Evolutionary conservation across 768 basidiomycete species (phyloP).

Genomic region (Pulveroboletus ravenelii): DNA sequence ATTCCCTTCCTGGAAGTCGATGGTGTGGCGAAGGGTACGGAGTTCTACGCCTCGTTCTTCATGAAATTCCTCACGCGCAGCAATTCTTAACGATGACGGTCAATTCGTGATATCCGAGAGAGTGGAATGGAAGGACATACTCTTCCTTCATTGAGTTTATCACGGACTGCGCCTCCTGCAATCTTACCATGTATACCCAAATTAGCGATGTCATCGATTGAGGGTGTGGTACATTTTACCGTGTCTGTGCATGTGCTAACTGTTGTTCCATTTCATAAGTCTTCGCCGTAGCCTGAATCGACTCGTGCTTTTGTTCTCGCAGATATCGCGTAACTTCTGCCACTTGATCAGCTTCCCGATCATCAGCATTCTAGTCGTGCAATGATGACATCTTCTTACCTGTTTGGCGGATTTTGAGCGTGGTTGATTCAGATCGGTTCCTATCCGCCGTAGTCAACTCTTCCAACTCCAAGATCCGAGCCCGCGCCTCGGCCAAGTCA

Average conservation of each 20-base stretch:
- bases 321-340: constrained; percentile 21
- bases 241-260: constrained; percentile 17
- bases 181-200: constrained; percentile 10
- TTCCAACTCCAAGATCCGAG: constrained; percentile 38
- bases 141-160: constrained; percentile 30
- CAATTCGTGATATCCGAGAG: constrained; percentile 9
- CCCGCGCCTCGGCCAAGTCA: constrained; percentile 40
- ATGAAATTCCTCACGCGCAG: constrained; percentile 18
- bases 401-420: constrained; percentile 23
- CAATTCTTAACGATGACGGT: constrained; percentile 18
- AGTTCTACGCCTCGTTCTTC: constrained; percentile 25
- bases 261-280: constrained; percentile 27
- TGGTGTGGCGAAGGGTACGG: constrained; percentile 28
- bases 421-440: constrained; percentile 17
- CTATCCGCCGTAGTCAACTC: constrained; percentile 16
- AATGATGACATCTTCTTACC: constrained; percentile 11
- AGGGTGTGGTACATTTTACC: constrained; percentile 10
- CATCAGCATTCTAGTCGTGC: constrained; percentile 12
- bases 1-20: constrained; percentile 29
- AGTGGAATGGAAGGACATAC: constrained; percentile 24
- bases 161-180: constrained; percentile 25
- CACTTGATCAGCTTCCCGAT: constrained; percentile 19
- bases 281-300: constrained; percentile 18
- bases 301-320: constrained; percentile 28
- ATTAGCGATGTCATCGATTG: constrained; percentile 9